phyloP scores from a whole-genome alignment of 257 asterid species.

The Petrea volubilis region DNA sequence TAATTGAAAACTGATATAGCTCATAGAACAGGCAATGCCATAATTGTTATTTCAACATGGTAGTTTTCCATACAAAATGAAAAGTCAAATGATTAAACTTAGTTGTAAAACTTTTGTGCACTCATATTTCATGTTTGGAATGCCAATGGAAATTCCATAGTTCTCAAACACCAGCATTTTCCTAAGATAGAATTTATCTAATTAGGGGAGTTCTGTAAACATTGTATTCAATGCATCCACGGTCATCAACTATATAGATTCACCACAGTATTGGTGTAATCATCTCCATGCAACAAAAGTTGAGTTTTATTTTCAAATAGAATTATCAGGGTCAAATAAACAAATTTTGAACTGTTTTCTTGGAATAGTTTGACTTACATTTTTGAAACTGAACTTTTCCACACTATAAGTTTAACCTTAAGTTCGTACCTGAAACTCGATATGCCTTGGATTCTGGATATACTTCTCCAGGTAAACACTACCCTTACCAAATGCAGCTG shows the following conservation, averaged over 20 bases:
- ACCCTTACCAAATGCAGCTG: conserved; percentile 75
- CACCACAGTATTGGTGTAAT: neutral
- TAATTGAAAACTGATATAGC: conserved; percentile 9
- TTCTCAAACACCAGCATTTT: neutral
- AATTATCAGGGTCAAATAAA: neutral
- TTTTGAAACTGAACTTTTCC: neutral
- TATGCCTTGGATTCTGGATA: conserved; percentile 69
- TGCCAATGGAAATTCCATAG: neutral
- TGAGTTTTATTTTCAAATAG: neutral
- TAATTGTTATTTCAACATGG: neutral
- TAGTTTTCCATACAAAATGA: neutral
- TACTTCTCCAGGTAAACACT: conserved; percentile 72
- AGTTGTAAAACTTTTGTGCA: no score
- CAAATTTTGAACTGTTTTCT: neutral
- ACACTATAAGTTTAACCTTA: neutral
- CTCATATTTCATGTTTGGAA: neutral
- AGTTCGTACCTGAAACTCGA: conserved; percentile 39
- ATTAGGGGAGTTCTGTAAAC: neutral
- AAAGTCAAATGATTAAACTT: conserved; percentile 10
- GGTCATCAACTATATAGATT: conserved; percentile 6
- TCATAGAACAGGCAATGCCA: neutral
- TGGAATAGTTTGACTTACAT: neutral
- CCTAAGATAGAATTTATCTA: neutral
- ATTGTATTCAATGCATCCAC: neutral
- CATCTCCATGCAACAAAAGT: conserved; percentile 9